A percentile compares a stretch with the other conserved stretches of the same genome.
Evolutionary conservation across 805 yeast species (phyloP).

Genomic region (Wickerhamomyces xylosicus): DNA sequence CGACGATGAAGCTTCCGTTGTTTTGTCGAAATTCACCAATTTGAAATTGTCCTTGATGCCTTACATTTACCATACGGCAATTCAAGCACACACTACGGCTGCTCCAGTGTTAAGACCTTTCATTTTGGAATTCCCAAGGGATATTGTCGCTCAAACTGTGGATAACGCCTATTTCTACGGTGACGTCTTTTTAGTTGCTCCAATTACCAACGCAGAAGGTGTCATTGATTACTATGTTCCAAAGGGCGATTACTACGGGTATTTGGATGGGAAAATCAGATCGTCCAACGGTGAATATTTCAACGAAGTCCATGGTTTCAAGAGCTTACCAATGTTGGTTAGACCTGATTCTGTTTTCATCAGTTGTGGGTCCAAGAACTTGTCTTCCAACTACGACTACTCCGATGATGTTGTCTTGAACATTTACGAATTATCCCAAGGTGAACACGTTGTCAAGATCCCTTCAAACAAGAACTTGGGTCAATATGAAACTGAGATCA

Average conservation of each 20-base stretch:
- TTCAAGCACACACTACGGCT: constrained; percentile 13
- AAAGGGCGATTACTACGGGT: constrained; percentile 16
- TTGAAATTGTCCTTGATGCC: constrained; percentile 16
- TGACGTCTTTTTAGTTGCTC: constrained; percentile 14
- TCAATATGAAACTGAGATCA: constrained; percentile 6
- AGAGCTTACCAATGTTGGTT: constrained; percentile 12
- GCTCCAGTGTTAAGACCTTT: constrained; percentile 12
- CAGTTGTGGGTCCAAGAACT: constrained; percentile 10
- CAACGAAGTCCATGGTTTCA: constrained; percentile 11
- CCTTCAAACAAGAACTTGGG: constrained; percentile 10
- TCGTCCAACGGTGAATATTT: constrained; percentile 10
- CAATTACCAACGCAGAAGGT: constrained; percentile 9
- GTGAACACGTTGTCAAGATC: constrained; percentile 10
- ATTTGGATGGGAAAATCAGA: constrained; percentile 13
- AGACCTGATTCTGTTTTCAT: constrained; percentile 11
- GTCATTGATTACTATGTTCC: constrained; percentile 14
- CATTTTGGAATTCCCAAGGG: constrained; percentile 12
- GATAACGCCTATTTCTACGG: constrained; percentile 14
- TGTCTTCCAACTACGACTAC: constrained; percentile 14
- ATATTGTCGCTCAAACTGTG: constrained; percentile 5
- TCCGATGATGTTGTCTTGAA: constrained; percentile 13
- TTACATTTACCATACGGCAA: constrained; percentile 11
- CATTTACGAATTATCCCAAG: constrained; percentile 10
- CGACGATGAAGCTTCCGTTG: constrained; percentile 15
- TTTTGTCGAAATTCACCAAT: constrained; percentile 12